These are phyloP conservation scores for Pholiota adiposa DNA, from an alignment of 1,284 basidiomycete species.

Conservation along the genomic window DNA sequence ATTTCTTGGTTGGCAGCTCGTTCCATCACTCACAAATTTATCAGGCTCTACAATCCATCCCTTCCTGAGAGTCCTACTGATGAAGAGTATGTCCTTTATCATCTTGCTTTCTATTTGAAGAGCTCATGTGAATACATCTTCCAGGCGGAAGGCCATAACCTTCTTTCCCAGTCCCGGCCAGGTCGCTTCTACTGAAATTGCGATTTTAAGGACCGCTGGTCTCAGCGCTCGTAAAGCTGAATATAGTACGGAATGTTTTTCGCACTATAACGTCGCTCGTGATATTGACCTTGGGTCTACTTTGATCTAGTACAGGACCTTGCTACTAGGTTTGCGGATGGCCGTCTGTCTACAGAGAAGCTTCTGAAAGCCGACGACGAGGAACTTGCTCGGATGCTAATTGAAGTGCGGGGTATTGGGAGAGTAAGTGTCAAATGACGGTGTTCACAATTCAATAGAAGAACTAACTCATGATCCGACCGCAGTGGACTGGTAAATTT, in stretches of 20 bases:
- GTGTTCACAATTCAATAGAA: not conserved
- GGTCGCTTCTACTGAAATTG: slow-evolving; percentile 62
- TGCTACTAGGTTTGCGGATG: slow-evolving; percentile 78
- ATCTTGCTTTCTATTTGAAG: not conserved
- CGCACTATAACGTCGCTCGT: not conserved
- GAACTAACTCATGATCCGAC: not conserved
- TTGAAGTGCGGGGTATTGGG: slow-evolving; percentile 82
- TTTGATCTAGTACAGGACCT: slow-evolving; percentile 68
- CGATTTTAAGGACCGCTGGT: slow-evolving; percentile 70
- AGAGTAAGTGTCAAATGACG: slow-evolving; percentile 48
- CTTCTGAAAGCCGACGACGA: slow-evolving; percentile 75
- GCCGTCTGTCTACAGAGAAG: slow-evolving; percentile 73
- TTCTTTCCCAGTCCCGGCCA: slow-evolving; percentile 77
- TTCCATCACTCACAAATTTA: slow-evolving; percentile 85
- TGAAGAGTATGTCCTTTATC: slow-evolving; percentile 35
- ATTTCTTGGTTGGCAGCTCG: slow-evolving; percentile 91
- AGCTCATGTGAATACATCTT: not conserved
- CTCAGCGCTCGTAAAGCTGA: slow-evolving; percentile 84
- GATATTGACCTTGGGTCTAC: slow-evolving; percentile 45
- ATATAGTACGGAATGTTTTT: slow-evolving; percentile 59
- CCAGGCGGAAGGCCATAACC: slow-evolving; percentile 22
- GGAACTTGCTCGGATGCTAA: slow-evolving; percentile 74
- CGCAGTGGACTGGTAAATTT: slow-evolving; percentile 52
- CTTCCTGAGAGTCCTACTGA: slow-evolving; percentile 69
- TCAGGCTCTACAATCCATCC: slow-evolving; percentile 72